Evolutionary conservation across 2,329 filamentous ascomycete species (phyloP).

Genomic region (Penicillium sp.): DNA sequence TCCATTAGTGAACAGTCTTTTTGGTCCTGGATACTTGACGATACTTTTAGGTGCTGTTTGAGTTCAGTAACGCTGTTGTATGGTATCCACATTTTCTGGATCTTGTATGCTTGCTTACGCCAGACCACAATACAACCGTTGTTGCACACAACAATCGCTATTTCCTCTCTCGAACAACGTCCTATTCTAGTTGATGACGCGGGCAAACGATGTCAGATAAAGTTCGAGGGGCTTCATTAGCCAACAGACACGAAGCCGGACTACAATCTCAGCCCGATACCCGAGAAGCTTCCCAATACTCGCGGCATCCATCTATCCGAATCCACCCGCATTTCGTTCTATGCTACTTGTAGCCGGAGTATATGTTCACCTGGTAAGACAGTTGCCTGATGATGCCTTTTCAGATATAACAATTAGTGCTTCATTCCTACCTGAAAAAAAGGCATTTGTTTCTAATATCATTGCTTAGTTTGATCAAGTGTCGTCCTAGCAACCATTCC

Average conservation of each 20-base stretch:
- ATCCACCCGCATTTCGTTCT: neutral
- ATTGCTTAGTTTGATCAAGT: neutral
- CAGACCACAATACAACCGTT: too few species aligned
- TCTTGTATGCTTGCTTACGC: neutral
- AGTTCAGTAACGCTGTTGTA: neutral
- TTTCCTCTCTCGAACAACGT: neutral
- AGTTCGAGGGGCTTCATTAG: neutral
- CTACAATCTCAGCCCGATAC: neutral
- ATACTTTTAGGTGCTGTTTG: neutral
- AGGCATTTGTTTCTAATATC: neutral
- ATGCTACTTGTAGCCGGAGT: neutral
- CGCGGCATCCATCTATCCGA: neutral
- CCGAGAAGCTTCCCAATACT: neutral
- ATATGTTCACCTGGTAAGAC: neutral
- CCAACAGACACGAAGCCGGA: neutral
- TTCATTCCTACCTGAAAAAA: neutral
- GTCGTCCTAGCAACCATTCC: neutral
- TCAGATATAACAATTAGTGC: neutral
- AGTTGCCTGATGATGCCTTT: neutral
- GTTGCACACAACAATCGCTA: neutral
- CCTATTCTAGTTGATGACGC: neutral
- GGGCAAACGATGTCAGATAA: too few species aligned
- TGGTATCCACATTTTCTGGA: constrained; percentile 7
- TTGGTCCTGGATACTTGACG: neutral
- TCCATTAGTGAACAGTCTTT: neutral